Percentiles rank a stretch among this genome's conserved stretches.
Evolutionary conservation across 2,329 filamentous ascomycete species (phyloP).

Genomic region (Microcyclosporella mali): DNA sequence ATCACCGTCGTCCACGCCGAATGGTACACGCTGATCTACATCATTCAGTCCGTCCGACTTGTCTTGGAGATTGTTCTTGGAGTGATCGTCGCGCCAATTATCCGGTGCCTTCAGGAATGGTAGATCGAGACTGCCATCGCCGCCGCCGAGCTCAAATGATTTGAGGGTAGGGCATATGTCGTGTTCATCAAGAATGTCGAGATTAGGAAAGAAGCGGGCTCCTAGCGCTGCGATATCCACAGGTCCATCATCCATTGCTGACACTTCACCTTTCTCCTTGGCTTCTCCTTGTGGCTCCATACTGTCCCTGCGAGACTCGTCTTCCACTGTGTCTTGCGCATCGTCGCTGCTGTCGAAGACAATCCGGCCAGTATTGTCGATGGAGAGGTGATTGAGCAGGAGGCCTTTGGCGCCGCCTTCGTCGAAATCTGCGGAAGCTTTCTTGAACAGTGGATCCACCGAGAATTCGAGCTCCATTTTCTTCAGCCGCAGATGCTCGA

Average conservation of each 20-base stretch:
- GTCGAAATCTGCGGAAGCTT: conserved; percentile 95
- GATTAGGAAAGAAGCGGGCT: conserved; percentile 76
- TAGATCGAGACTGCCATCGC: conserved; percentile 77
- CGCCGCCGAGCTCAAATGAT: conserved; percentile 83
- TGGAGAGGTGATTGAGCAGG: conserved; percentile 91
- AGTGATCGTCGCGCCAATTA: conserved; percentile 65
- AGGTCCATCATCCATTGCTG: conserved; percentile 54
- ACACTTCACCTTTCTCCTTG: conserved; percentile 39
- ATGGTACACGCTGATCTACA: conserved; percentile 43
- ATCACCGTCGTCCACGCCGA: conserved; percentile 64
- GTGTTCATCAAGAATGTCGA: conserved; percentile 69
- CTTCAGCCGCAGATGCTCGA: conserved; percentile 83
- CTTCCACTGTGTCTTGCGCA: conserved; percentile 47
- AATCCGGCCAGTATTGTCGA: conserved; percentile 84
- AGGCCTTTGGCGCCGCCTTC: conserved; percentile 95
- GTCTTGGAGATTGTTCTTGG: conserved; percentile 51
- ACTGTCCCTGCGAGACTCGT: conserved; percentile 30
- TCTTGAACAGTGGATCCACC: conserved; percentile 98
- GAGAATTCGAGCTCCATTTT: conserved; percentile 97
- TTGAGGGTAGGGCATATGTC: conserved; percentile 95
- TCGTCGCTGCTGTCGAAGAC: conserved; percentile 99
- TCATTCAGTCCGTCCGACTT: conserved; percentile 44
- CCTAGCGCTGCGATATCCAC: conserved; percentile 74
- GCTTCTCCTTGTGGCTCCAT: conserved; percentile 40
- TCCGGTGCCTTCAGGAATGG: conserved; percentile 82